Evolutionary conservation across 768 basidiomycete genomes (phyloP), one percentile per base, ranked within the genome.

Genomic region (Mycena galopus): DNA sequence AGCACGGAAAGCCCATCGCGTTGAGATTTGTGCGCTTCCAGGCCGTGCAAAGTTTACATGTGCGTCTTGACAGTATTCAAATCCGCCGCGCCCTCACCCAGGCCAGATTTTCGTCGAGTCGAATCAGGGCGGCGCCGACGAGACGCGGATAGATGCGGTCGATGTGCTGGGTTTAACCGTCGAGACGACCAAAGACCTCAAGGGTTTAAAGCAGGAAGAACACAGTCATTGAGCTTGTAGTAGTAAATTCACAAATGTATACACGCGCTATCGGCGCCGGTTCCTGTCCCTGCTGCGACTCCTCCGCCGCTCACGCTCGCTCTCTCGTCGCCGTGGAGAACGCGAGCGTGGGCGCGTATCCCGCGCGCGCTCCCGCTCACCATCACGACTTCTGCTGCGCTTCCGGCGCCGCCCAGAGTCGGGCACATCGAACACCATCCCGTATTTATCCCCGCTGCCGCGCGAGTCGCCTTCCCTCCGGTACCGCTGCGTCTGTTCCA

Each of bases 391-490:
- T 61, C 88, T 82, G 71, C 88, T 90, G 30, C 87, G 86, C 75
- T 87, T 88, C 53, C 86, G 82, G 47, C 84, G 84, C 57, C 86
- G 86, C 37, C 77, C 76, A 73, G 73, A 80, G 62, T 82, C 81
- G 21, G 86, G 84, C n/a, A 92, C 86, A 72, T 97, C 95, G 80
- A 97, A 96, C 27, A 96, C 93, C 93, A 96, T 91, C 25, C 89
- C 90, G 78, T 96, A 95, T 21, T 83, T 80, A 17, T 81, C 58
- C 25, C 56, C 56, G 17, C 33, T 51, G 79, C 53, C 19, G 23
- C 80, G 75, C n/a, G 73, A 71, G 30, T 79, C 78, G 11, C 81
- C 80, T 35, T 86, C 85, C 33, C 85, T 86, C 63, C 95, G 81
- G 76, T 96, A 96, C 65, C 87, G 87, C 61, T 89, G 86, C 1